Conservation (phyloP, 345 rosid genomes). For the Orychophragmus violaceus region DNA sequence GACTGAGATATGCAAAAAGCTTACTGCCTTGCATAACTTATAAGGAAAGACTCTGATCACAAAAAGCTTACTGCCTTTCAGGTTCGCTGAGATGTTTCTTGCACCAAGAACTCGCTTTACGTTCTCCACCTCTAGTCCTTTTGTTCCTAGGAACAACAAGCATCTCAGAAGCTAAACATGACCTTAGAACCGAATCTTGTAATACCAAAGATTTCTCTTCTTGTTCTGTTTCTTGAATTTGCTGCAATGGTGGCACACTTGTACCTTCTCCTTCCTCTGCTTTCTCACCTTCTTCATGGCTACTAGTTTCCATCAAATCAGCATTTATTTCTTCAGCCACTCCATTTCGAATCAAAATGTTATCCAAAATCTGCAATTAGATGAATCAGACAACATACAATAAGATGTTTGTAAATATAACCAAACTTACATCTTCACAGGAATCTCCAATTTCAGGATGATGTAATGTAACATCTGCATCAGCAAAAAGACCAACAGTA, state of each 20-base stretch:
- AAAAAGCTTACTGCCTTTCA: conserved; percentile 80
- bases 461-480: conserved; percentile 68
- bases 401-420: neutral
- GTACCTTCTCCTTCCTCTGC: conserved; percentile 61
- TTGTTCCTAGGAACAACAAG: conserved; percentile 66
- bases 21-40: too few relatives aligned
- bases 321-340: conserved; percentile 44
- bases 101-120: conserved; percentile 77
- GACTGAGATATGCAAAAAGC: too few relatives aligned
- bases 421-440: conserved; percentile 63
- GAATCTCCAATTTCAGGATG: conserved; percentile 56
- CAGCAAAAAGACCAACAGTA: conserved; percentile 74
- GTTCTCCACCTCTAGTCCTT: conserved; percentile 73
- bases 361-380: conserved; percentile 27
- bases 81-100: conserved; percentile 57
- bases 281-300: conserved; percentile 41
- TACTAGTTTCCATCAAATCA: conserved; percentile 30
- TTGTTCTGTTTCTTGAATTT: conserved; percentile 30
- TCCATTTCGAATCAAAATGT: conserved; percentile 38
- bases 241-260: conserved; percentile 35
- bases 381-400: conserved; percentile 3
- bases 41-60: too few relatives aligned
- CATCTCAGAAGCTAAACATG: conserved; percentile 67
- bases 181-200: conserved; percentile 42
- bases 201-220: conserved; percentile 13